A percentile compares a stretch with the other conserved stretches of the same genome.
Evolutionary conservation across 1,284 basidiomycete species (phyloP).

Genomic region (Rhodotorula sp.): DNA sequence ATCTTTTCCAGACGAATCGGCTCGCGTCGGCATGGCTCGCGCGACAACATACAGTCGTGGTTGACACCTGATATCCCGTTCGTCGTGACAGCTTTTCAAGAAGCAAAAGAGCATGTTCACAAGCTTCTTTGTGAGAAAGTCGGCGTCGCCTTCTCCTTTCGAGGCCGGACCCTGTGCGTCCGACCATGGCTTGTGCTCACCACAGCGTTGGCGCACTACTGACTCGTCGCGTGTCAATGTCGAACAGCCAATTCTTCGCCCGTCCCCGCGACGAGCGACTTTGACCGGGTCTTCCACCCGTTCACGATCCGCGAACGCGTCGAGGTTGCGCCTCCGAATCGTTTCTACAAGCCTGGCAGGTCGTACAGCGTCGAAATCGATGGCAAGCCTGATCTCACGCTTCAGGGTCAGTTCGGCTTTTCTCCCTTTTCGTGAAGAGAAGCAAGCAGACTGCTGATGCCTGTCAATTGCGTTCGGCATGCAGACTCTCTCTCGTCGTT

Average conservation of each 20-base stretch:
- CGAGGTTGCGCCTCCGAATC: constrained; percentile 61
- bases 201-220: neutral
- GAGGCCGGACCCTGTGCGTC: constrained; percentile 11
- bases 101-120: constrained; percentile 38
- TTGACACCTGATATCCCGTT: neutral
- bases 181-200: no score
- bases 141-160: constrained; percentile 19
- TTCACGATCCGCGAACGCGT: constrained; percentile 69
- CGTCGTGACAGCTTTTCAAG: constrained; percentile 13
- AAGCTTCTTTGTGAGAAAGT: constrained; percentile 36
- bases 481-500: constrained; percentile 23
- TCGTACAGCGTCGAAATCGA: constrained; percentile 45
- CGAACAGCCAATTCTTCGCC: neutral
- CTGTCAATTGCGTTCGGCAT: neutral
- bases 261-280: constrained; percentile 52
- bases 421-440: no score
- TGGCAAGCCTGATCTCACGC: constrained; percentile 30
- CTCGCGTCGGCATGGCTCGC: neutral
- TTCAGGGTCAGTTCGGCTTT: constrained; percentile 23
- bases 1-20: neutral
- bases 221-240: neutral
- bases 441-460: neutral
- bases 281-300: constrained; percentile 68
- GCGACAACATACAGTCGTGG: no score
- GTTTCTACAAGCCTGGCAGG: constrained; percentile 46